Conservation (phyloP, 2,329 filamentous ascomycete genomes). For the Epichloe sylvatica region DNA sequence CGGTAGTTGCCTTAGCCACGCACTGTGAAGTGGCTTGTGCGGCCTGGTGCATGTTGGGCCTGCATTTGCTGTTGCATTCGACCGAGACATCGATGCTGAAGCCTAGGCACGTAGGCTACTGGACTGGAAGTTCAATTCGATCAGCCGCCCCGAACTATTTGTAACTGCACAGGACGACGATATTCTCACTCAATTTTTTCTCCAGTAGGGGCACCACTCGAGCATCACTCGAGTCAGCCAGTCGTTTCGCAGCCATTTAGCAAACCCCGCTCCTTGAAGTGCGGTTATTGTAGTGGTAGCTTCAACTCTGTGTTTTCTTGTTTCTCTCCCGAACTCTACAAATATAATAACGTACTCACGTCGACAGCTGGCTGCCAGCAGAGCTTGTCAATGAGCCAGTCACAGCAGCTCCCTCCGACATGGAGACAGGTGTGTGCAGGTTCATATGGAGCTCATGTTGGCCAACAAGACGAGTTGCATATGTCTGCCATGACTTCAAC, state of each 20-base stretch:
- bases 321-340: neutral
- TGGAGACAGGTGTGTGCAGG: conserved; percentile 13
- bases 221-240: too few species aligned
- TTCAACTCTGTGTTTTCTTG: neutral
- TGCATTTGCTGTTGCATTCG: too few species aligned
- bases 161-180: neutral
- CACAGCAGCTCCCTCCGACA: conserved; percentile 23
- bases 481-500: conserved; percentile 30
- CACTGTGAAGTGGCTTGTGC: neutral
- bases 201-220: too few species aligned
- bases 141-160: neutral
- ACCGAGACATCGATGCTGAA: neutral
- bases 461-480: conserved; percentile 39
- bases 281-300: too few species aligned
- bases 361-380: neutral
- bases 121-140: too few species aligned
- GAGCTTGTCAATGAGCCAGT: conserved; percentile 24
- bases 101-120: neutral
- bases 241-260: neutral
- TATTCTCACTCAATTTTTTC: neutral
- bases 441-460: conserved; percentile 13
- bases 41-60: too few species aligned
- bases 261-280: neutral
- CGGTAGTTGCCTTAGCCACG: neutral
- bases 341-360: neutral